Conservation (phyloP, 148 eudicot genomes). For the Beta vulgaris region DNA sequence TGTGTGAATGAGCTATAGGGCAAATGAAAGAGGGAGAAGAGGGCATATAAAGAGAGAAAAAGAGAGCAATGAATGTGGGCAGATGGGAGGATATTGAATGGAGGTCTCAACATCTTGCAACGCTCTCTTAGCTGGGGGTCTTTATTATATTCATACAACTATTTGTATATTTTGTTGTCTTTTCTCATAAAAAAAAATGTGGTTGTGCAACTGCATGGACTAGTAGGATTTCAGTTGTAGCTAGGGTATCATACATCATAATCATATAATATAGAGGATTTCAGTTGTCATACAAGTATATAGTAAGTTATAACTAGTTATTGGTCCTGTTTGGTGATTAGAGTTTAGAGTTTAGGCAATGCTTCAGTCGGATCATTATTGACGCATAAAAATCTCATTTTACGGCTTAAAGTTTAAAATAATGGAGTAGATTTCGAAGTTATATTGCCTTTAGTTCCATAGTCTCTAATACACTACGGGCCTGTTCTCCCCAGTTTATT, state of each 20-base stretch:
- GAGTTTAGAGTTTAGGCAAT: no score
- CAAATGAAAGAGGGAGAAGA: constrained; percentile 1
- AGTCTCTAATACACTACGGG: no score
- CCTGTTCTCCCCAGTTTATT: no score
- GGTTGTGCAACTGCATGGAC: background rate
- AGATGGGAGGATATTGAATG: constrained; percentile 56
- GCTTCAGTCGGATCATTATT: no score
- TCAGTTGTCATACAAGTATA: no score
- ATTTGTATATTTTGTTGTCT: background rate
- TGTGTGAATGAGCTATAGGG: background rate
- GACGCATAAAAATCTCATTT: no score
- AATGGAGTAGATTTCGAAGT: no score
- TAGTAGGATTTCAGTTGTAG: no score
- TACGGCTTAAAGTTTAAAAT: no score
- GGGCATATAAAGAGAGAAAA: constrained; percentile 27
- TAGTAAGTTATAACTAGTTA: no score
- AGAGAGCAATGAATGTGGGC: constrained; percentile 50
- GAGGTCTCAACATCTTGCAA: constrained; percentile 44
- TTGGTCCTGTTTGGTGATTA: no score
- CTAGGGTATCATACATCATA: background rate
- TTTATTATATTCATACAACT: constrained; percentile 20
- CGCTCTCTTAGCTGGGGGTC: constrained; percentile 55
- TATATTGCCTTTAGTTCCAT: no score
- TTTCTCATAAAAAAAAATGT: background rate
- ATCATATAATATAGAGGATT: background rate